These are phyloP conservation scores for Xylaria grammica DNA, from an alignment of 495 filamentous ascomycete species.

Conservation along the genomic window DNA sequence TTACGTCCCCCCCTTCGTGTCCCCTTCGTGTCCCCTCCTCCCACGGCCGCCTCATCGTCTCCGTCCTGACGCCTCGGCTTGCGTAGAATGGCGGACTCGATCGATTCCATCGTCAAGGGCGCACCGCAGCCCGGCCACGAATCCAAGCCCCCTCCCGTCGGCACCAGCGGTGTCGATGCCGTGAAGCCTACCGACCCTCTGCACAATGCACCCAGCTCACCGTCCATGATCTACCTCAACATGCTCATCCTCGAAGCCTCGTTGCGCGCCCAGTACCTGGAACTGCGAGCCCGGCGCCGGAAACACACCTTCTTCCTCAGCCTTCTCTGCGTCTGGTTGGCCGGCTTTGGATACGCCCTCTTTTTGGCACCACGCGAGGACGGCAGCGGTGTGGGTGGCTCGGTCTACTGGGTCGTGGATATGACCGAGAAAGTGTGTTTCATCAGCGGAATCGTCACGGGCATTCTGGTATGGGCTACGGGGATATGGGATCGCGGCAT, in stretches of 20 bases:
- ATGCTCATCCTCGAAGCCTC: constrained; percentile 96
- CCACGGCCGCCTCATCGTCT: constrained; percentile 5
- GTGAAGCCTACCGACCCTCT: constrained; percentile 69
- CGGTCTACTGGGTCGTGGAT: constrained; percentile 94
- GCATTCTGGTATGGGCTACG: constrained; percentile 85
- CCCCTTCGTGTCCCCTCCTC: background rate
- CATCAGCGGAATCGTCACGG: constrained; percentile 83
- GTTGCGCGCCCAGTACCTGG: constrained; percentile 88
- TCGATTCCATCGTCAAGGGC: constrained; percentile 91
- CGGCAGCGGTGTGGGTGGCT: constrained; percentile 86
- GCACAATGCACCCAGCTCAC: constrained; percentile 82
- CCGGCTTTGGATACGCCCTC: constrained; percentile 82
- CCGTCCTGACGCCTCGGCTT: background rate
- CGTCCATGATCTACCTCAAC: constrained; percentile 97
- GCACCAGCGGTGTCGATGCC: constrained; percentile 46
- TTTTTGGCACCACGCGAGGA: constrained; percentile 91
- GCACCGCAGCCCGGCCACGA: constrained; percentile 61
- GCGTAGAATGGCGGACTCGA: constrained; percentile 52
- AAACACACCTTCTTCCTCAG: constrained; percentile 95
- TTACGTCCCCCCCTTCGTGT: constrained; percentile 29
- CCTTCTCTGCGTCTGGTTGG: constrained; percentile 76
- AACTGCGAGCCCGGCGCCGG: constrained; percentile 82
- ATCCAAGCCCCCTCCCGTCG: constrained; percentile 41
- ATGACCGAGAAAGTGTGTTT: constrained; percentile 85
- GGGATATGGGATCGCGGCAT: constrained; percentile 95